A percentile compares a stretch with the other conserved stretches of the same genome.
Evolutionary conservation across 257 asterid genomes (phyloP).

Genomic region (Solanum paucissectum): DNA sequence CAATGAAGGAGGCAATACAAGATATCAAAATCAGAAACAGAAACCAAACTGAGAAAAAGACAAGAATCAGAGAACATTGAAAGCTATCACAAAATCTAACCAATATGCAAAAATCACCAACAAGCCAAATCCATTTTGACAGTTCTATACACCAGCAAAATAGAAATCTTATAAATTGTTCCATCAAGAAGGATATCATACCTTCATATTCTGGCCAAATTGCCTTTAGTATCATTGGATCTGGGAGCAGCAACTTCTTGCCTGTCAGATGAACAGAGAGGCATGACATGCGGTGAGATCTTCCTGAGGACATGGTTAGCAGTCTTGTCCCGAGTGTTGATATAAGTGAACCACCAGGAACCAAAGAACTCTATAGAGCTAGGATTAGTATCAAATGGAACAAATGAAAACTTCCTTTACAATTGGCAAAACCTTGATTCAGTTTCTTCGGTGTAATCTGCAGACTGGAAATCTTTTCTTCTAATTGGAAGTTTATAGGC

Average conservation of each 20-base stretch:
- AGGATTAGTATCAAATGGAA: neutral
- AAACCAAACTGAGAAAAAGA: neutral
- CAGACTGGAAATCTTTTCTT: neutral
- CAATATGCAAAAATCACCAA: too few species aligned
- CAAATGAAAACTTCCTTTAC: neutral
- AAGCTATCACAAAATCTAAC: neutral
- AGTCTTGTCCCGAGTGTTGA: neutral
- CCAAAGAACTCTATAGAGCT: neutral
- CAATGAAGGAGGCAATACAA: neutral
- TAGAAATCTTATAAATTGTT: neutral
- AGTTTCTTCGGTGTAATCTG: neutral
- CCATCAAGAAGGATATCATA: neutral
- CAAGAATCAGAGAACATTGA: neutral
- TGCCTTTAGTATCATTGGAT: neutral
- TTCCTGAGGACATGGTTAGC: neutral
- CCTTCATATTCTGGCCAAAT: neutral
- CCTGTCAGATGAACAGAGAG: neutral
- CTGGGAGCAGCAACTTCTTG: neutral
- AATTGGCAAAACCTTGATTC: neutral
- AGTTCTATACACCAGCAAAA: neutral
- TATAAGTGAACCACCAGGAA: constrained; percentile 6
- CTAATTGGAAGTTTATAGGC: neutral
- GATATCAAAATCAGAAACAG: neutral
- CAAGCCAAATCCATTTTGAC: too few species aligned
- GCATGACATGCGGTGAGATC: neutral